Evolutionary conservation across 352 stramenopile species (phyloP).

Genomic region (Saprolegnia parasitica): DNA sequence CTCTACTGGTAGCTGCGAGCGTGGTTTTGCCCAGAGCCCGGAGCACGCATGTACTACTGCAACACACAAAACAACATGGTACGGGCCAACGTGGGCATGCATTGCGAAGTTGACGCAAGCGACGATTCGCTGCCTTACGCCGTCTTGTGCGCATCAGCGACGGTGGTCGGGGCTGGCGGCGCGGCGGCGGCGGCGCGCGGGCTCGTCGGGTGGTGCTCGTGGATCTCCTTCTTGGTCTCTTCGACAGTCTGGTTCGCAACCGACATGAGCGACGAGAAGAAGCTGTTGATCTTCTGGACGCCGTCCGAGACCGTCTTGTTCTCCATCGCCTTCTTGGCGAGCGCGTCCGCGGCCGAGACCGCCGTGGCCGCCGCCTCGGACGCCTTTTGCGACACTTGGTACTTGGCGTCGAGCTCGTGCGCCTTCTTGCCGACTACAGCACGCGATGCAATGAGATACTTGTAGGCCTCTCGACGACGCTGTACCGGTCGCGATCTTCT

Average conservation of each 20-base stretch:
- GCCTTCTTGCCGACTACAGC: neutral
- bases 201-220: neutral
- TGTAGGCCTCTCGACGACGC: neutral
- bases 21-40: too few relatives aligned
- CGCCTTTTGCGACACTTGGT: conserved; percentile 14
- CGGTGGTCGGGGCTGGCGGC: too few relatives aligned
- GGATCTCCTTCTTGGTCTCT: conserved; percentile 22
- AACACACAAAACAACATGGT: too few relatives aligned
- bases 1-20: too few relatives aligned
- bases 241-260: conserved; percentile 4
- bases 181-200: too few relatives aligned
- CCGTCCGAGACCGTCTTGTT: conserved; percentile 6
- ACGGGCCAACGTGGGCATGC: too few relatives aligned
- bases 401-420: conserved; percentile 12
- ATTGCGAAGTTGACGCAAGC: too few relatives aligned
- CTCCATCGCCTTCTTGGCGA: conserved; percentile 21
- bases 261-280: conserved; percentile 19
- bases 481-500: conserved; percentile 21
- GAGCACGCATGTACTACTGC: too few relatives aligned
- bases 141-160: neutral
- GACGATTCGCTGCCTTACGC: neutral
- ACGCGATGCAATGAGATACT: neutral
- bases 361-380: conserved; percentile 8
- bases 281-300: conserved; percentile 19
- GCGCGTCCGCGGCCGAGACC: neutral